Evolutionary conservation across 1,139 yeast species (phyloP).

Genomic region (Saccharomyces uvarum): DNA sequence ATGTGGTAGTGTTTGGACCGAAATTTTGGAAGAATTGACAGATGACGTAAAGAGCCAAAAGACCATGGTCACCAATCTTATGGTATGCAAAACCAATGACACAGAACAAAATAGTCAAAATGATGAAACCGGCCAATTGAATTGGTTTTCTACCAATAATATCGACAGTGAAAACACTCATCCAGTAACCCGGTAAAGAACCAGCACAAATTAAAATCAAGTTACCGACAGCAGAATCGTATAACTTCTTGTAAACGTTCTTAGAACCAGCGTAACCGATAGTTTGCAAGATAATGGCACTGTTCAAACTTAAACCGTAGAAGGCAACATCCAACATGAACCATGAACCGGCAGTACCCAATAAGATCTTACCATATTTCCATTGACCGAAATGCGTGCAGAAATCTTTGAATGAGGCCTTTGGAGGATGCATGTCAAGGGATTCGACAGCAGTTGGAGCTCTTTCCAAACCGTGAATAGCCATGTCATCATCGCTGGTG

Average conservation of each 20-base stretch:
- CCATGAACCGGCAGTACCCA: slow-evolving; percentile 98
- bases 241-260: slow-evolving; percentile 56
- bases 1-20: slow-evolving; percentile 95
- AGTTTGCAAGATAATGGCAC: slow-evolving; percentile 73
- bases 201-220: slow-evolving; percentile 86
- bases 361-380: slow-evolving; percentile 74
- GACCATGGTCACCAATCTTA: slow-evolving; percentile 54
- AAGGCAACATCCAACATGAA: slow-evolving; percentile 91
- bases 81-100: slow-evolving; percentile 71
- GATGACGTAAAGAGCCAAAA: slow-evolving; percentile 65
- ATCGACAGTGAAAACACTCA: slow-evolving; percentile 68
- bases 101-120: slow-evolving; percentile 57
- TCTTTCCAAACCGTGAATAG: slow-evolving; percentile 38
- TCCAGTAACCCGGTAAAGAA: slow-evolving; percentile 88
- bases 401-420: slow-evolving; percentile 52
- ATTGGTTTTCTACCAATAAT: slow-evolving; percentile 74
- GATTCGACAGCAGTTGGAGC: slow-evolving; percentile 38
- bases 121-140: slow-evolving; percentile 64
- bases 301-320: slow-evolving; percentile 80
- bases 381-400: slow-evolving; percentile 71
- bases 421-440: slow-evolving; percentile 21
- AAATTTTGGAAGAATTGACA: slow-evolving; percentile 83
- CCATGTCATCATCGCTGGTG: slow-evolving; percentile 33
- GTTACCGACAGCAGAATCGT: slow-evolving; percentile 81
- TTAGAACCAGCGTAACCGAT: slow-evolving; percentile 66